Evolutionary conservation across 2,329 filamentous ascomycete genomes (phyloP).

Genomic region (Ambrosiella xylebori): DNA sequence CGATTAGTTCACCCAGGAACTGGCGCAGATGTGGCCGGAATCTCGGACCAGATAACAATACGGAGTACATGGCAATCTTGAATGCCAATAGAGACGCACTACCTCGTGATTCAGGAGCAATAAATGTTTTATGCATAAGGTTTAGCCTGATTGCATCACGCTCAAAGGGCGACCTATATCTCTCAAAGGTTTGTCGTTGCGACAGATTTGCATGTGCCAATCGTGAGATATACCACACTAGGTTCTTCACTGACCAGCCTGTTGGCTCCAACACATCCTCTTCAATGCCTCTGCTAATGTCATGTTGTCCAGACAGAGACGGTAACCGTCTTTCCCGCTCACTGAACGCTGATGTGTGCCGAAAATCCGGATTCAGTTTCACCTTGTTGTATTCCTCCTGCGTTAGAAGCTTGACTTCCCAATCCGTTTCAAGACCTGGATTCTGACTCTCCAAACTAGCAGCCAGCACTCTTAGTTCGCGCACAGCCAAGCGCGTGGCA

Average conservation of each 20-base stretch:
- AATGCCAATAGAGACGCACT: slow-evolving; percentile 25
- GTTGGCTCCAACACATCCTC: slow-evolving; percentile 24
- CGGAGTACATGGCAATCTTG: slow-evolving; percentile 28
- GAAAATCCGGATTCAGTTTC: slow-evolving; percentile 6
- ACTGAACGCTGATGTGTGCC: slow-evolving; percentile 7
- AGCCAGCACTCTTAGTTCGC: slow-evolving; percentile 4
- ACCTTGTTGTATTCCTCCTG: neutral
- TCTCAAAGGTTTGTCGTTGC: slow-evolving; percentile 18
- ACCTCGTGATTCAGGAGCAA: slow-evolving; percentile 19
- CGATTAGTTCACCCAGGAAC: slow-evolving; percentile 24
- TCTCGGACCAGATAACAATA: slow-evolving; percentile 18
- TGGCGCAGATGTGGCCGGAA: slow-evolving; percentile 17
- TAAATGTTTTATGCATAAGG: slow-evolving; percentile 24
- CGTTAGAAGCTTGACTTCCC: neutral
- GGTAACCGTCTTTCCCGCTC: slow-evolving; percentile 1
- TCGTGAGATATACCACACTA: slow-evolving; percentile 26
- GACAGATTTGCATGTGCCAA: slow-evolving; percentile 25
- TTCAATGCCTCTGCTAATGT: slow-evolving; percentile 11
- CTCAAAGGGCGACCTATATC: slow-evolving; percentile 22
- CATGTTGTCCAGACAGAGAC: slow-evolving; percentile 18
- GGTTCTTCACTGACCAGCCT: slow-evolving; percentile 25
- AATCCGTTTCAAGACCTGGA: neutral
- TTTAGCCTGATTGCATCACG: slow-evolving; percentile 24
- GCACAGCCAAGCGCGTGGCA: slow-evolving; percentile 18
- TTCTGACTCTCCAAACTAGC: neutral